Conservation (phyloP, 306 rosid genomes). For the cucumber (Cucumis sativus) region DNA sequence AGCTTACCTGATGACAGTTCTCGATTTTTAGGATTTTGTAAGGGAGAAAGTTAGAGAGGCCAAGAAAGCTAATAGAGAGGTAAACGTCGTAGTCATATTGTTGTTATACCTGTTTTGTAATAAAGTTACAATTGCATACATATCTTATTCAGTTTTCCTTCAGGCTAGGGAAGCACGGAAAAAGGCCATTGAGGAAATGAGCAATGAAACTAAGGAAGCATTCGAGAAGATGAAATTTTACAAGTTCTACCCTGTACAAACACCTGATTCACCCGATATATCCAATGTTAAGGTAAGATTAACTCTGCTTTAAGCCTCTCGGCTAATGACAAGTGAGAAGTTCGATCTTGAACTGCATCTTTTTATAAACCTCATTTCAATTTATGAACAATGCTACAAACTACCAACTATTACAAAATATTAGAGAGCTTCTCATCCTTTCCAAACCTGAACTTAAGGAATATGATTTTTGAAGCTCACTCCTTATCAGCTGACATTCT, state of each 20-base stretch:
- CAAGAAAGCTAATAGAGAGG: slow-evolving; percentile 61
- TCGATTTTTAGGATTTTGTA: slow-evolving; percentile 47
- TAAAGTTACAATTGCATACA: not conserved
- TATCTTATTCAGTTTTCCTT: not conserved
- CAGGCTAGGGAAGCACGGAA: slow-evolving; percentile 78
- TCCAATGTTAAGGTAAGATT: slow-evolving; percentile 55
- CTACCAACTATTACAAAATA: not conserved
- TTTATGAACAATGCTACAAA: not conserved
- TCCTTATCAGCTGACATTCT: not conserved
- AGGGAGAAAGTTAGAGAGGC: slow-evolving; percentile 77
- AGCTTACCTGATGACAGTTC: not conserved
- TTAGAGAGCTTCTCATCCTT: not conserved
- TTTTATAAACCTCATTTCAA: not conserved
- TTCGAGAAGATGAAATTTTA: slow-evolving; percentile 64
- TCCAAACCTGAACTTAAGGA: not conserved
- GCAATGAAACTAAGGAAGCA: slow-evolving; percentile 54
- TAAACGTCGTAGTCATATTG: slow-evolving; percentile 1
- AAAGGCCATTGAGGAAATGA: slow-evolving; percentile 67
- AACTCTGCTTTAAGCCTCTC: not conserved
- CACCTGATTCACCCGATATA: slow-evolving; percentile 60
- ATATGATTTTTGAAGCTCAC: not conserved
- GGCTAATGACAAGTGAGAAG: not conserved
- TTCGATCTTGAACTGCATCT: not conserved
- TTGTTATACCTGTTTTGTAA: not conserved
- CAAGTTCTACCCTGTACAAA: slow-evolving; percentile 70